Evolutionary conservation across 2,329 filamentous ascomycete species (phyloP).

Genomic region (Verticillium nubilum): DNA sequence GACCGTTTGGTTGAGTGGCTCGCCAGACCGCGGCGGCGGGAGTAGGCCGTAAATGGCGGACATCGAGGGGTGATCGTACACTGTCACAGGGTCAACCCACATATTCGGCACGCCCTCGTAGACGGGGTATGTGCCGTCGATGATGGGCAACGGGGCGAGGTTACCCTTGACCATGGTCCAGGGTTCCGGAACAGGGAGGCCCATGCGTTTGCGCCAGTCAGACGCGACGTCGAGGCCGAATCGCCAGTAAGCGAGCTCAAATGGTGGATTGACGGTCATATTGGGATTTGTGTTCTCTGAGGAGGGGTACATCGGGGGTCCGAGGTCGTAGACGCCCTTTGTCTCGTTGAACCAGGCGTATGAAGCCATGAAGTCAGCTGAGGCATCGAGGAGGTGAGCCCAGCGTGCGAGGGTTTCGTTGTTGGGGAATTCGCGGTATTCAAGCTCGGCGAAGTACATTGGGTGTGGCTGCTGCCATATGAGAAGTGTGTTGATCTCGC

Average conservation of each 20-base stretch:
- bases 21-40: conserved; percentile 29
- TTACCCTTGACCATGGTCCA: conserved; percentile 45
- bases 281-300: conserved; percentile 56
- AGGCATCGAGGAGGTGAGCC: conserved; percentile 43
- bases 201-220: conserved; percentile 44
- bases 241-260: conserved; percentile 57
- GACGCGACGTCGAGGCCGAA: conserved; percentile 52
- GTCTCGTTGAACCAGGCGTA: conserved; percentile 49
- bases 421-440: conserved; percentile 41
- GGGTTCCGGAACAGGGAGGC: conserved; percentile 30
- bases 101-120: conserved; percentile 42
- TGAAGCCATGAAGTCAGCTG: conserved; percentile 55
- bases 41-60: conserved; percentile 36
- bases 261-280: conserved; percentile 50
- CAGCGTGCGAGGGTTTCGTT: conserved; percentile 41
- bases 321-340: conserved; percentile 44
- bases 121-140: conserved; percentile 44
- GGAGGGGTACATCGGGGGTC: conserved; percentile 38
- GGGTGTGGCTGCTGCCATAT: conserved; percentile 60
- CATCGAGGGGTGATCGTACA: conserved; percentile 37
- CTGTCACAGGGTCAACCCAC: conserved; percentile 32
- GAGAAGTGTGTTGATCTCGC: conserved; percentile 55
- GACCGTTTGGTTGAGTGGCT: conserved; percentile 25
- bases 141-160: conserved; percentile 46
- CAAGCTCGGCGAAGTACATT: conserved; percentile 54